Evolutionary conservation across 352 stramenopile species (phyloP), one percentile per base, ranked within the genome.

Genomic region (Pythium coloratum): DNA sequence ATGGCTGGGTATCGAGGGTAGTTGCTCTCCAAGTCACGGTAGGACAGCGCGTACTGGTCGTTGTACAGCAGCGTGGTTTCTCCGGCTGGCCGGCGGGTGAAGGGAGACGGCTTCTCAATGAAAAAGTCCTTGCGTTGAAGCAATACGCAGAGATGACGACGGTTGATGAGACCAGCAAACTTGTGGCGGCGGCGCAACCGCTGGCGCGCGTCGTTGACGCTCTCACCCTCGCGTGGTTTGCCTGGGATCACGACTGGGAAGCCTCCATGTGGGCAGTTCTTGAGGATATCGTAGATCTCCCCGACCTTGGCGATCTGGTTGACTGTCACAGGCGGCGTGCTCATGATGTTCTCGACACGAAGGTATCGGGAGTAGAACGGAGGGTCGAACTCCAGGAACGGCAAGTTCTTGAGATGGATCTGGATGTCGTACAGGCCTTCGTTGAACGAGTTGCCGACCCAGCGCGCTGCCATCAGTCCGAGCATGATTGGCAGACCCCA

Each of bases 371-470:
- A 74, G 64, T 92, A 91, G 62, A 86, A 91, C 5, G 93, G 94
- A 12, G 96, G 90, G 58, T 99, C 94, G 20, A 96, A 97, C 71
- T 99, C 95, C 36, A 99, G 78, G 76, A 99, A 99, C 30, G 96
- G 95, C 69, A 99, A 87, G 62, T 96, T 77, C 68, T 98, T 98
- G 50, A 99, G 78, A 70, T 98, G 89, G 70, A 99, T 99, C 72
- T 99, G 96, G 65, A 99, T 98, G 76, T 99, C 97, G 79, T 99
- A 99, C 28, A 99, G 78, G 18, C 96, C 95, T 69, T 99, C 94
- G 76, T 99, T 99, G 78, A 99, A 99, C 28, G 95, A 86, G 81
- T 99, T 99, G 54, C 97, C 98, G 26, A 98, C 96, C 80, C 97
- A 98, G 13, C 97, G 81, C 24, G 97, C 96, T 5, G 93, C 86